Percentiles rank a stretch among this genome's conserved stretches.
Conservation (phyloP, 345 rosid genomes). For the Lepidium sativum region DNA sequence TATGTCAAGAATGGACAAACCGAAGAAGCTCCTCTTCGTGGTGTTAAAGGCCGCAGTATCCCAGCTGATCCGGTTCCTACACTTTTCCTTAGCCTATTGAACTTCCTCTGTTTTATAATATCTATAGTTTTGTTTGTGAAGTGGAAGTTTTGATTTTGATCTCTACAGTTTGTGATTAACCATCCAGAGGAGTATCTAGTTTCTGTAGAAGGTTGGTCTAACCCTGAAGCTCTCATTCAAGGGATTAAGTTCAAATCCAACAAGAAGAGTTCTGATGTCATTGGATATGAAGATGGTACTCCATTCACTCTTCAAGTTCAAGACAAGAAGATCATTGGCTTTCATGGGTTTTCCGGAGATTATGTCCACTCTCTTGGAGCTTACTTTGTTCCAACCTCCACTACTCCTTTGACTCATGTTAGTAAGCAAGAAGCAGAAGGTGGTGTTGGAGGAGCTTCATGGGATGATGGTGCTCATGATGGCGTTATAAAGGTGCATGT, state of each 20-base stretch:
- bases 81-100: background rate
- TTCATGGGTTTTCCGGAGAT: background rate
- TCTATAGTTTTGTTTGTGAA: background rate
- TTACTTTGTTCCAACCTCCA: background rate
- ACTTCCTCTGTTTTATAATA: background rate
- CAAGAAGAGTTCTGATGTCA: background rate
- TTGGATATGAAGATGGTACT: slow-evolving; percentile 11
- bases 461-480: slow-evolving; percentile 23
- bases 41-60: background rate
- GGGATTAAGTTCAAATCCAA: slow-evolving; percentile 13
- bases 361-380: slow-evolving; percentile 14
- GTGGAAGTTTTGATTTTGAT: background rate
- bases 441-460: background rate
- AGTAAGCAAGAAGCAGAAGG: background rate
- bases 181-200: slow-evolving; percentile 8
- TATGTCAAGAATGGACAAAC: background rate
- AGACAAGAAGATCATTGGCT: slow-evolving; percentile 11
- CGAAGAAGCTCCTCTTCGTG: background rate
- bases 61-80: background rate
- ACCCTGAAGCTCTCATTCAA: background rate
- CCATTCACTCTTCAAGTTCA: slow-evolving; percentile 6
- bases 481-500: slow-evolving; percentile 4
- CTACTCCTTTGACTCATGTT: background rate
- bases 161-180: slow-evolving; percentile 11
- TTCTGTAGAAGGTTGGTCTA: slow-evolving; percentile 14